phyloP scores from a whole-genome alignment of 148 eudicot genomes.

The Fallopia convolvulus region DNA sequence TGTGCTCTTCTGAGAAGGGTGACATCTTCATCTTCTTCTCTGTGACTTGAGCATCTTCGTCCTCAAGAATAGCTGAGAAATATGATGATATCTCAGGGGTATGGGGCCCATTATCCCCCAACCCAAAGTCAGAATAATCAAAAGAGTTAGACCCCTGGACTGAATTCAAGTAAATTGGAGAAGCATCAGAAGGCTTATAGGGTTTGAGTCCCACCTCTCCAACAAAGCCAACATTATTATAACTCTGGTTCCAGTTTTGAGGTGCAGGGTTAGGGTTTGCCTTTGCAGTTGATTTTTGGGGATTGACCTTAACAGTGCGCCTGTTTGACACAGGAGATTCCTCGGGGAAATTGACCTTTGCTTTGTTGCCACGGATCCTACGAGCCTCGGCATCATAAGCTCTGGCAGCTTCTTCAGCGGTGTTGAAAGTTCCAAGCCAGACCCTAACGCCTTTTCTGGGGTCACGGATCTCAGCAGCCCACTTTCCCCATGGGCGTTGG shows the following conservation, averaged over 20 bases:
- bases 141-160: slow-evolving; percentile 76
- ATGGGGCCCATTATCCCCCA: slow-evolving; percentile 53
- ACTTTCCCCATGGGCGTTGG: slow-evolving; percentile 99
- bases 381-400: slow-evolving; percentile 97
- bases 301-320: slow-evolving; percentile 28
- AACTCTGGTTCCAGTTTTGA: slow-evolving; percentile 27
- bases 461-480: slow-evolving; percentile 99
- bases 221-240: slow-evolving; percentile 22
- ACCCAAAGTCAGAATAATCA: slow-evolving; percentile 62
- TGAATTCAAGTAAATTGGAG: slow-evolving; percentile 38
- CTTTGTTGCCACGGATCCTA: slow-evolving; percentile 88
- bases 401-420: slow-evolving; percentile 99
- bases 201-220: slow-evolving; percentile 37
- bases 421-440: slow-evolving; percentile 97
- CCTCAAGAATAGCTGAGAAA: slow-evolving; percentile 44
- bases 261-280: slow-evolving; percentile 21
- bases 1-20: slow-evolving; percentile 13
- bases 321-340: slow-evolving; percentile 33
- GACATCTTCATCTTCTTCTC: slow-evolving; percentile 62
- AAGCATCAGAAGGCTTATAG: slow-evolving; percentile 17
- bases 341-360: slow-evolving; percentile 89
- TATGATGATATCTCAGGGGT: slow-evolving; percentile 79
- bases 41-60: slow-evolving; percentile 28
- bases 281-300: slow-evolving; percentile 25
- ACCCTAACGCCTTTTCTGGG: slow-evolving; percentile 91